Conservation (phyloP, 352 stramenopile genomes). For the Phytophthora multivora region DNA sequence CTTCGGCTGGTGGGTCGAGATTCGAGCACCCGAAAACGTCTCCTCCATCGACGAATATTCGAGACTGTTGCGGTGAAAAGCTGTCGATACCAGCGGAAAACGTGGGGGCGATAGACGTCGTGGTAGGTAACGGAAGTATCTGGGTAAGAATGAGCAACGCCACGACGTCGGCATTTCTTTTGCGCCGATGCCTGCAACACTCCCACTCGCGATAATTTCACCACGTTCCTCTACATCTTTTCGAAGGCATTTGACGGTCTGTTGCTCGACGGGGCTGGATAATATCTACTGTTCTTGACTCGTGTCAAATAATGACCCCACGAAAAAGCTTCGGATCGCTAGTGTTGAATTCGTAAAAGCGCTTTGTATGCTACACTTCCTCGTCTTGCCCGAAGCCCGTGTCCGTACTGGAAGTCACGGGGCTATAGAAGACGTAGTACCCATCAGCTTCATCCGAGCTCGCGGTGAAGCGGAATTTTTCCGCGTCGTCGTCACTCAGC, state of each 20-base stretch:
- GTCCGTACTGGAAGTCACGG: conserved; percentile 3
- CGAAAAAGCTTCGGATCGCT: too few relatives aligned
- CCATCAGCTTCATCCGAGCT: conserved; percentile 13
- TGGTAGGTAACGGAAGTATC: background rate
- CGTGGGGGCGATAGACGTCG: conserved; percentile 4
- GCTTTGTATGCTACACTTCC: background rate
- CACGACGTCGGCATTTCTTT: conserved; percentile 14
- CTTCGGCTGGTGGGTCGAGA: conserved; percentile 1
- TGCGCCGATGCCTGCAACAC: conserved; percentile 2
- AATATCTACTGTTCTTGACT: too few relatives aligned
- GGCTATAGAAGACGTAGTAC: conserved; percentile 31
- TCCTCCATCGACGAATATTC: conserved; percentile 15
- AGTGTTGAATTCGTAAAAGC: too few relatives aligned
- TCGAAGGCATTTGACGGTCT: background rate
- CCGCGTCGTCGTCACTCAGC: conserved; percentile 20
- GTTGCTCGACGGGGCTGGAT: background rate
- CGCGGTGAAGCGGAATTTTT: conserved; percentile 6
- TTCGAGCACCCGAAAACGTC: conserved; percentile 2
- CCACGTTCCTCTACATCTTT: conserved; percentile 4
- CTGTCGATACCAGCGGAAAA: background rate
- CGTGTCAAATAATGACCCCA: too few relatives aligned
- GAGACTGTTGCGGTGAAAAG: conserved; percentile 1
- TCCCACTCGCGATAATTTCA: conserved; percentile 5
- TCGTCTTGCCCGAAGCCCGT: conserved; percentile 9
- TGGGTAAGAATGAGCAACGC: background rate